Evolutionary conservation across 2,329 filamentous ascomycete genomes (phyloP), one percentile per base, ranked within the genome.

Genomic region (Metarhizium humberi): DNA sequence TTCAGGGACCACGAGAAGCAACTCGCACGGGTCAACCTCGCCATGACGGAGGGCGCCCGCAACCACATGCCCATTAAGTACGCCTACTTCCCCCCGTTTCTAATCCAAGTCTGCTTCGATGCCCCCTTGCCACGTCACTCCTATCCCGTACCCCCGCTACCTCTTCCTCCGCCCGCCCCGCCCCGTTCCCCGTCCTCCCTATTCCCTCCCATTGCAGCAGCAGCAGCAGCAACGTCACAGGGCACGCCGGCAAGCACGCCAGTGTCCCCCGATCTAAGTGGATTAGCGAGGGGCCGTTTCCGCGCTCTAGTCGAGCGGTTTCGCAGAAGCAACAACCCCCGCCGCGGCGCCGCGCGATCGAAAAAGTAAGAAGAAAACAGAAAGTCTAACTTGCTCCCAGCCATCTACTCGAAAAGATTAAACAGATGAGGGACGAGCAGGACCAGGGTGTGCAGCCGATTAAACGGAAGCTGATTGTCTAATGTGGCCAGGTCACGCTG

Each of bases 21-120:
- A 56, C 71, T 78, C 16, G 67, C 76, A 67, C 72, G 73, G 62
- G 71, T 76, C 56, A 74, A 75, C 50, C 71, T 83, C 34, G 80
- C 80, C 30, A 69, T 87, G 51, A 75, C 79, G 52, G 78, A 85
- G 62, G 79, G 82, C 60, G 72, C 69, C 52, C 74, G 75, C 48
- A 78, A 80, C 11, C 75, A 79, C 57, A 63, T 81, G 54, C 78
- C 80, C 29, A 77, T 84, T 53, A 77, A 78, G 80, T 84, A 80
- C 60, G 79, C 65, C 46, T 66, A 63, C 55, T 70, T 67, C 52
- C 66, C 59, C n/a, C 70, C 63, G 55, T 69, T 67, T 59, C 56
- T 67, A 20, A 66, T 72, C 51, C 55, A 68, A 53, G 63, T 70
- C 56, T 57, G 67, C 52, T 61, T 66, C 6, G 56, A 60, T 16